Base-by-base conservation (phyloP, 2,329 filamentous ascomycete species). In the Cercospora janseana region DNA sequence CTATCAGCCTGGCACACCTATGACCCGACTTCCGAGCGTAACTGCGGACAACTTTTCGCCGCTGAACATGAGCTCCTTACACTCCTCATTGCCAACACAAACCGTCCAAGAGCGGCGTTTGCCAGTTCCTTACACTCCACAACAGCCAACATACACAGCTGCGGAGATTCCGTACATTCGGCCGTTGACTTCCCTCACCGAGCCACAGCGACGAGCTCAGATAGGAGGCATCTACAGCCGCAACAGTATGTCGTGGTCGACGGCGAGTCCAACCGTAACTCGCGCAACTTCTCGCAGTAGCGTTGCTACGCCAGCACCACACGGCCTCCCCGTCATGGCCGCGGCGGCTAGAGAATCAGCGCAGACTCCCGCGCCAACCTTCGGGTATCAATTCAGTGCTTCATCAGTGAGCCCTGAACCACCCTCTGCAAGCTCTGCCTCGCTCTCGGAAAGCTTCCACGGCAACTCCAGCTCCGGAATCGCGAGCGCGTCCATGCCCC, bases 51-150 rank as follows among this genome's bases (percentile, higher is more conserved):
- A 46, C 10, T 61, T 63, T 43, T 64, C 64, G n/a, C 50, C 63
- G 3, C 56, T 69, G 27, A 65, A 64, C 51, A 67, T 68, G 64
- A 59, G 54, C n/a, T 62, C 61, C 4, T 51, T 69, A 26, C 63
- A 68, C 29, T 63, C 61, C 12, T 67, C 65, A 9, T 53, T 69
- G 9, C 66, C 66, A 16, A 52, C 55, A 6, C 62, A 65, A 31
- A 61, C 63, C 4, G 60, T 57, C 13, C 58, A 64, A 16, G 63
- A 67, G 51, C 59, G 66, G 12, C 59, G 63, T n/a, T 44, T 67
- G 26, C 65, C 65, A 3, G 60, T 57, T 3, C 65, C 65, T 4
- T 62, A 62, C 51, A 56, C 58, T 6, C 52, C 57, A 16, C 51
- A 57, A 24, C 56, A 56, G 21, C 48, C 55, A 4, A 29, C 43